Evolutionary conservation across 805 yeast species (phyloP).

Genomic region (Pichia nakasei): DNA sequence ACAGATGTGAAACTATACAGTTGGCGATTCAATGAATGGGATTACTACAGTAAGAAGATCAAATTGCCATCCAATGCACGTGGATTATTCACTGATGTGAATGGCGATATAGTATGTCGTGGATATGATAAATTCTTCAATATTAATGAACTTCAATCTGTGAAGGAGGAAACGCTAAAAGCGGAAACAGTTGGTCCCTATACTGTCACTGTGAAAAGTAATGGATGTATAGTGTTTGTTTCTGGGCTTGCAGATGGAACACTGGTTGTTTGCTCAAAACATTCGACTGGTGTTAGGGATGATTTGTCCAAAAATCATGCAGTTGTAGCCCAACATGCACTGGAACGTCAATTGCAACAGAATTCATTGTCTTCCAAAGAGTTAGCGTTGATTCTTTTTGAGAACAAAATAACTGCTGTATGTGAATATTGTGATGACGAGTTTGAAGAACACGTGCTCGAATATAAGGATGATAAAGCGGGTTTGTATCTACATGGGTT

Average conservation of each 20-base stretch:
- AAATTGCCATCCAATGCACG: slow-evolving; percentile 68
- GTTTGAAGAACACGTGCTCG: slow-evolving; percentile 89
- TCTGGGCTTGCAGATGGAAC: slow-evolving; percentile 71
- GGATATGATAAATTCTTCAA: slow-evolving; percentile 96
- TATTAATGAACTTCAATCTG: slow-evolving; percentile 50
- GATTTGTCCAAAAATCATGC: slow-evolving; percentile 63
- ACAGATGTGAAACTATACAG: slow-evolving; percentile 20
- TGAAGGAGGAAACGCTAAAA: slow-evolving; percentile 42
- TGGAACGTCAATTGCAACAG: slow-evolving; percentile 42
- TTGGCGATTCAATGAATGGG: slow-evolving; percentile 93
- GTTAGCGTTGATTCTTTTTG: slow-evolving; percentile 48
- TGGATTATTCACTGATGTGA: slow-evolving; percentile 57
- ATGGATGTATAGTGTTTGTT: slow-evolving; percentile 86
- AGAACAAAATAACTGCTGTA: slow-evolving; percentile 65
- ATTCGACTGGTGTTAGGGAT: slow-evolving; percentile 59
- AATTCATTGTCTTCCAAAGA: slow-evolving; percentile 33
- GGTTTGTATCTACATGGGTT: slow-evolving; percentile 91
- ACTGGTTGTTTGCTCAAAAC: slow-evolving; percentile 82
- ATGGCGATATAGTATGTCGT: slow-evolving; percentile 52
- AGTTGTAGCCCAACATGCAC: slow-evolving; percentile 51
- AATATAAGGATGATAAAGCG: slow-evolving; percentile 53
- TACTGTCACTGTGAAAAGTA: slow-evolving; percentile 73
- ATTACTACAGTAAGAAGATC: slow-evolving; percentile 50
- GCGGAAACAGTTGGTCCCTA: slow-evolving; percentile 63
- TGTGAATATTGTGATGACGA: slow-evolving; percentile 88